Evolutionary conservation across 176 grass and related monocot genomes (phyloP).

Genomic region (Metroxylon sagu): DNA sequence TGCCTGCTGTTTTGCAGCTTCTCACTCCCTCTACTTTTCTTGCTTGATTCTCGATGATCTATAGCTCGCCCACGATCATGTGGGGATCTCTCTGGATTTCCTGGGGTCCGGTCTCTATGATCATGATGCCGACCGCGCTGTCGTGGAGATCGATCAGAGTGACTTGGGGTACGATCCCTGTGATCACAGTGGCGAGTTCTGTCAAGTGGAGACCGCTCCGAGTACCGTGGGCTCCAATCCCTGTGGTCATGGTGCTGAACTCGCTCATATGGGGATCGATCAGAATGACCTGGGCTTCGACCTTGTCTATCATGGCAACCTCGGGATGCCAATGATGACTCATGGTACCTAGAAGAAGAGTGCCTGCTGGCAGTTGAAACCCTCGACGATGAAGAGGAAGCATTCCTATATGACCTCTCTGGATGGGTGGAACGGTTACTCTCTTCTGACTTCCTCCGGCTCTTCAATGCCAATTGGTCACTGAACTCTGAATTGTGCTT

Average conservation of each 20-base stretch:
- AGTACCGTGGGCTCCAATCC: slow-evolving; percentile 29
- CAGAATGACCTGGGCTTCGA: slow-evolving; percentile 6
- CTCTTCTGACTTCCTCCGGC: slow-evolving; percentile 49
- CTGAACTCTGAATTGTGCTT: slow-evolving; percentile 35
- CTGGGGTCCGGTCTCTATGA: slow-evolving; percentile 48
- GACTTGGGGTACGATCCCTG: slow-evolving; percentile 58
- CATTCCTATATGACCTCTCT: slow-evolving; percentile 20
- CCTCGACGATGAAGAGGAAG: slow-evolving; percentile 26
- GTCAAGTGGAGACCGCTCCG: slow-evolving; percentile 39
- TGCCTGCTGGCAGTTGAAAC: slow-evolving; percentile 30
- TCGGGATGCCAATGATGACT: slow-evolving; percentile 24
- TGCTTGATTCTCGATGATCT: slow-evolving; percentile 43
- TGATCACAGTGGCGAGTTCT: slow-evolving; percentile 32
- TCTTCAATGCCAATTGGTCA: slow-evolving; percentile 46
- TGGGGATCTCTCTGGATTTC: slow-evolving; percentile 41
- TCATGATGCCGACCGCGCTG: slow-evolving; percentile 54
- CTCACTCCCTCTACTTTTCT: slow-evolving; percentile 35
- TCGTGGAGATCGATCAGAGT: slow-evolving; percentile 49
- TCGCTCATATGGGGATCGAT: background rate
- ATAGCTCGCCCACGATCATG: slow-evolving; percentile 34
- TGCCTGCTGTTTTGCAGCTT: slow-evolving; percentile 40
- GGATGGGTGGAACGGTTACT: slow-evolving; percentile 13
- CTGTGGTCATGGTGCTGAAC: background rate
- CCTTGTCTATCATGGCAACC: slow-evolving; percentile 34
- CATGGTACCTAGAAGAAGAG: slow-evolving; percentile 39